Evolutionary conservation across 176 grass and related monocot genomes (phyloP), one percentile per base, ranked within the genome.

Genomic region (Musa troglodytarum): DNA sequence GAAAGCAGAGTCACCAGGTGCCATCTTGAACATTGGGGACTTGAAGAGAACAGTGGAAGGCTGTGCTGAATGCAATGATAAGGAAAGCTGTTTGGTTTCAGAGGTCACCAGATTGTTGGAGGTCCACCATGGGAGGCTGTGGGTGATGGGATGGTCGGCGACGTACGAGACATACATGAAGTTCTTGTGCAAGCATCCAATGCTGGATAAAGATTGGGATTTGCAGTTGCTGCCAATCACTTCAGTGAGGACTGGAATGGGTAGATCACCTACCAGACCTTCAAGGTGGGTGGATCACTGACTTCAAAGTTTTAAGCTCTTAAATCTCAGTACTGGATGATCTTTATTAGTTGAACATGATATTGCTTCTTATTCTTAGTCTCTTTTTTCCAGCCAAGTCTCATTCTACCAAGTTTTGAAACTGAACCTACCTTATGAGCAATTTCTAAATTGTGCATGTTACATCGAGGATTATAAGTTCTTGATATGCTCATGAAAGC

Each of bases 131-230:
- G 65, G 56, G 1, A 79, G 79, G 15, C 23, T 93, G 54, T 93
- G 84, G 90, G 86, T 98, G 54, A 89, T 98, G 82, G 94, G 88
- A 0, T 98, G 94, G 94, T 88, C 94, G n/a, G 88, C 81, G 28
- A 93, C 90, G 43, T 98, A 93, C 26, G 90, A 98, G 68, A 91
- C 86, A 13, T 94, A 99, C 84, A 75, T 91, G 86, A 80, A 92
- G 67, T 94, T 99, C 86, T 81, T 99, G 20, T 91, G 88, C 17
- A 91, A 83, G 81, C 91, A 91, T 79, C 95, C 95, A 17, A 83
- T 99, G 77, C 29, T 94, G 73, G 90, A 99, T 73, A 99, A 89
- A 78, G 95, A 99, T 53, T 94, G 95, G 95, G 82, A 92, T 8
- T 84, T 99, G 64, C 90, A 90, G 91, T 84, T 99, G 53, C 82